Conservation (phyloP, 2,329 filamentous ascomycete species). For the Claviceps arundinis region DNA sequence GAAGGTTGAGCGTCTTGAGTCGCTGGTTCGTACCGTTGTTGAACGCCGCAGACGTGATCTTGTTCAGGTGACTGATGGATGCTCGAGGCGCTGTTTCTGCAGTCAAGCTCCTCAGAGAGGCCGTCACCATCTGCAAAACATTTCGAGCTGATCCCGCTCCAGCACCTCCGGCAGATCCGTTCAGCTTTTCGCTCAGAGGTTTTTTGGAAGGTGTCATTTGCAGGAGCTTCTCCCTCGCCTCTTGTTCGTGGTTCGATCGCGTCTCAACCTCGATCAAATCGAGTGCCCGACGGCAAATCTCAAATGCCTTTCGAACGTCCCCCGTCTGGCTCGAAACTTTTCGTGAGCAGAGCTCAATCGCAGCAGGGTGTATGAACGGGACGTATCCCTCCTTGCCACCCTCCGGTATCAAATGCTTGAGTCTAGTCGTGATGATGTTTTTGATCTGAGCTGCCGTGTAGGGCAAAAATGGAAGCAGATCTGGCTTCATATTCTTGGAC, state of each 20-base stretch:
- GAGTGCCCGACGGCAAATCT: conserved; percentile 79
- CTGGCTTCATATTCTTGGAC: conserved; percentile 79
- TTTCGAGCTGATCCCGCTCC: conserved; percentile 22
- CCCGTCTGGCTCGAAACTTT: conserved; percentile 92
- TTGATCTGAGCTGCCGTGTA: conserved; percentile 84
- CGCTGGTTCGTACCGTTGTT: conserved; percentile 78
- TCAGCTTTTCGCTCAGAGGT: conserved; percentile 69
- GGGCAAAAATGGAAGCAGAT: conserved; percentile 80
- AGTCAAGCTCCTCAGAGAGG: conserved; percentile 50
- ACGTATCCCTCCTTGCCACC: conserved; percentile 44
- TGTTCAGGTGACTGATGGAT: conserved; percentile 81
- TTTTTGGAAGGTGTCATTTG: conserved; percentile 58
- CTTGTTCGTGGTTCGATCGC: conserved; percentile 56
- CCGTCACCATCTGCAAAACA: conserved; percentile 33
- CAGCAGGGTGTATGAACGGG: conserved; percentile 86
- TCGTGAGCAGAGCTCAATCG: conserved; percentile 84
- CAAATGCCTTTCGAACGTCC: conserved; percentile 88
- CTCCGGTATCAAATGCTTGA: conserved; percentile 57
- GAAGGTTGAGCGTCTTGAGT: conserved; percentile 77
- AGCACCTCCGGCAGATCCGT: conserved; percentile 38
- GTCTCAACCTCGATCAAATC: conserved; percentile 83
- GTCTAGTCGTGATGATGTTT: conserved; percentile 69
- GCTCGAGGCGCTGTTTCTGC: conserved; percentile 74
- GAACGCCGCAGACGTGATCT: conserved; percentile 79
- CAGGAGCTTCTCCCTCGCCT: conserved; percentile 39